These are phyloP conservation scores for Talaromyces thailandensis DNA, from an alignment of 495 filamentous ascomycete genomes.

Conservation along the genomic window DNA sequence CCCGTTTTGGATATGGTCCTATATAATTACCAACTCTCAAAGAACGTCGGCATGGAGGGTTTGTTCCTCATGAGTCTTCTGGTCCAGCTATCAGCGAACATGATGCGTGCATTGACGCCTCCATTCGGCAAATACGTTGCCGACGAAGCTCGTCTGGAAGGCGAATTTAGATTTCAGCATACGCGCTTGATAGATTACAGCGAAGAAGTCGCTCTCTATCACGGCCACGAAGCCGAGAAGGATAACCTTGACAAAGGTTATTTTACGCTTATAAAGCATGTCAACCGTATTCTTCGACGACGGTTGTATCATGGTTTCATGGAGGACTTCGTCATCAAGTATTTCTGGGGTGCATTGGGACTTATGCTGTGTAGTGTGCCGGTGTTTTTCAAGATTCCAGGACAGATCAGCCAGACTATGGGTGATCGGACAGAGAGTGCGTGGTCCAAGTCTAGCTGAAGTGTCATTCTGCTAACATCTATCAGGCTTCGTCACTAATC, in stretches of 20 bases:
- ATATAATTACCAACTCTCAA: constrained; percentile 87
- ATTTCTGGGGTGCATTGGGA: constrained; percentile 95
- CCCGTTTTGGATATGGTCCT: constrained; percentile 91
- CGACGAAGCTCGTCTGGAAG: constrained; percentile 88
- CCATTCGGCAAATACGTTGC: constrained; percentile 98
- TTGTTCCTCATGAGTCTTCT: constrained; percentile 88
- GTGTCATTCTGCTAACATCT: constrained; percentile 1
- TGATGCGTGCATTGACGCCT: constrained; percentile 94
- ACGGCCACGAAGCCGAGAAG: constrained; percentile 92
- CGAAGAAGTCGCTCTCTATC: constrained; percentile 89
- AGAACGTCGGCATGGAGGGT: constrained; percentile 89
- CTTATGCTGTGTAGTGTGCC: constrained; percentile 91
- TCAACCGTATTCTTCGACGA: constrained; percentile 85
- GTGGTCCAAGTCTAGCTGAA: constrained; percentile 20
- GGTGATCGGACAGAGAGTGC: constrained; percentile 85
- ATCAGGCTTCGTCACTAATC: constrained; percentile 80
- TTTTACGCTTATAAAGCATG: constrained; percentile 97
- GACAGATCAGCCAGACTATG: constrained; percentile 60
- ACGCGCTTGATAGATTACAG: constrained; percentile 88
- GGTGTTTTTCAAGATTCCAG: constrained; percentile 90
- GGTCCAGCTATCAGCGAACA: constrained; percentile 82
- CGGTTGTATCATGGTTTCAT: constrained; percentile 94
- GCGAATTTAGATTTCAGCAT: constrained; percentile 94
- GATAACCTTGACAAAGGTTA: constrained; percentile 96
- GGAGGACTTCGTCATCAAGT: constrained; percentile 99